Conservation (phyloP, 345 rosid genomes). For the Hypericum androsaemum region DNA sequence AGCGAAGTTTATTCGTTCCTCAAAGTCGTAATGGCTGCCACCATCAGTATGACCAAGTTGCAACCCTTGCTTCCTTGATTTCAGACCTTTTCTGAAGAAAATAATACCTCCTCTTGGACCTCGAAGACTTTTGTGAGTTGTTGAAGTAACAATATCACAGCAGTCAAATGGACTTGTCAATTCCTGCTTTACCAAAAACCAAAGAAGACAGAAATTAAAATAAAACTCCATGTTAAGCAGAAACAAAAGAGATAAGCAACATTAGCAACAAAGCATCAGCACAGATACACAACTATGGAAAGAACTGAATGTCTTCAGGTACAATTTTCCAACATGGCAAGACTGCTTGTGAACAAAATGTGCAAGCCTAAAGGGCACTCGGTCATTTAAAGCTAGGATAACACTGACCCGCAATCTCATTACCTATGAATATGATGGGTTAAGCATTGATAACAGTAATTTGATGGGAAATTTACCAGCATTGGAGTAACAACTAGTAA, state of each 20-base stretch:
- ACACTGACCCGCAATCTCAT: too few species aligned
- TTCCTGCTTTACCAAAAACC: constrained; percentile 32
- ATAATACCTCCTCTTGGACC: constrained; percentile 99
- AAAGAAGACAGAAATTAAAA: constrained; percentile 1
- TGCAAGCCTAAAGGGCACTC: too few species aligned
- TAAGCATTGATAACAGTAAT: too few species aligned
- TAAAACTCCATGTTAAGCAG: constrained; percentile 1
- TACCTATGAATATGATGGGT: too few species aligned
- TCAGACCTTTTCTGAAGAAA: constrained; percentile 73
- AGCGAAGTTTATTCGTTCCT: constrained; percentile 87
- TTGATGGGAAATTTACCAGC: too few species aligned
- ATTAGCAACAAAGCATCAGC: not conserved
- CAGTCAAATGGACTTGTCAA: constrained; percentile 82
- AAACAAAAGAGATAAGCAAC: not conserved
- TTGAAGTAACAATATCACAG: constrained; percentile 95
- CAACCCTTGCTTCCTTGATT: constrained; percentile 49
- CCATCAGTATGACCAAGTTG: constrained; percentile 36
- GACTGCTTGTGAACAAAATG: too few species aligned
- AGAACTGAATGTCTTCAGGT: too few species aligned
- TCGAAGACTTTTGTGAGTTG: constrained; percentile 90
- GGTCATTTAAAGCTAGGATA: too few species aligned
- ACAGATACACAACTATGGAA: too few species aligned
- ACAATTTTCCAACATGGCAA: too few species aligned
- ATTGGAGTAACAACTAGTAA: too few species aligned
- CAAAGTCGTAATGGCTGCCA: constrained; percentile 52